phyloP scores from a whole-genome alignment of 352 stramenopile genomes.

The Pythium monospermum region DNA sequence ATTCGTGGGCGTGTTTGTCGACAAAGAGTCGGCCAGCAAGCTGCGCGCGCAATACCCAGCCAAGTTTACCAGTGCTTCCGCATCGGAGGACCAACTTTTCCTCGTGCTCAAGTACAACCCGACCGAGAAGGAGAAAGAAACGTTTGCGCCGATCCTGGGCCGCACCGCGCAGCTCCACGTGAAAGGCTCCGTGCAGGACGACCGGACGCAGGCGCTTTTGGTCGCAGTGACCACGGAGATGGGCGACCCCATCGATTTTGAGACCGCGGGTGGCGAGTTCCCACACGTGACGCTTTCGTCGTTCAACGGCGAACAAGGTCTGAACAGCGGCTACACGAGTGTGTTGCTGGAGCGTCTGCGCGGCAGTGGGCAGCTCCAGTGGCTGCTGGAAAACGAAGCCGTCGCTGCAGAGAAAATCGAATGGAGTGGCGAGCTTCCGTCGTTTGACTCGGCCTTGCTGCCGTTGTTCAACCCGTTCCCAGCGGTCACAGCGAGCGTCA shows the following conservation, averaged over 20 bases:
- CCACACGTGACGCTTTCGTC: conserved; percentile 62
- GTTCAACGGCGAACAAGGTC: conserved; percentile 32
- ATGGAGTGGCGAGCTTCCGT: conserved; percentile 61
- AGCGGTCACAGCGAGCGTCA: conserved; percentile 34
- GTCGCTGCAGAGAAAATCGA: conserved; percentile 10
- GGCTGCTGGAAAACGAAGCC: conserved; percentile 33
- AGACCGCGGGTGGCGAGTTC: conserved; percentile 31
- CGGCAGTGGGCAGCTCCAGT: conserved; percentile 50
- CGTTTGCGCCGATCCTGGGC: conserved; percentile 68
- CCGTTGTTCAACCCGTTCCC: conserved; percentile 82
- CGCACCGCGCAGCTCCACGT: conserved; percentile 50
- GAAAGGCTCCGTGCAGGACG: conserved; percentile 60
- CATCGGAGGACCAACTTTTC: conserved; percentile 40
- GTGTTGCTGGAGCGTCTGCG: conserved; percentile 76
- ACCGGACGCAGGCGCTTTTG: conserved; percentile 62
- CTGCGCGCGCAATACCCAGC: conserved; percentile 50
- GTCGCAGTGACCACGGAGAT: conserved; percentile 57
- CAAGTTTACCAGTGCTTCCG: conserved; percentile 31
- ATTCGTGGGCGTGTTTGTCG: conserved; percentile 76
- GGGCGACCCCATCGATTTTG: conserved; percentile 57
- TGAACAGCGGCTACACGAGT: conserved; percentile 55
- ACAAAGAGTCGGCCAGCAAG: conserved; percentile 41
- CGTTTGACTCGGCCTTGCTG: conserved; percentile 65
- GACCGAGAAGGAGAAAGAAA: conserved; percentile 58
- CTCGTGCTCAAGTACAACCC: conserved; percentile 80